Evolutionary conservation across 257 asterid genomes (phyloP).

Genomic region (Solanum corneliomulleri): DNA sequence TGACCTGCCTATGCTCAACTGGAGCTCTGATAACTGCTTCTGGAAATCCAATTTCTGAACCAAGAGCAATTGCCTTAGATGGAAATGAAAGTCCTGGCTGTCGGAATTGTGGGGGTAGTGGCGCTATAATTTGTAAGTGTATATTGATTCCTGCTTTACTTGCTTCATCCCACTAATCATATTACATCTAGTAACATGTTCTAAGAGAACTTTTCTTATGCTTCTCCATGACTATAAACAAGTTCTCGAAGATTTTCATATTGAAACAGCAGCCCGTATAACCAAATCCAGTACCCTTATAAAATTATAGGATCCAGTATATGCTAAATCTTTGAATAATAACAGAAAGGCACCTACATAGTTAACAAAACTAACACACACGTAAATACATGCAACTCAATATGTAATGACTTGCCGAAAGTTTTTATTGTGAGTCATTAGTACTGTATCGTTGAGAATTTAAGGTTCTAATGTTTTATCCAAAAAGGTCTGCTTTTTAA

Average conservation of each 20-base stretch:
- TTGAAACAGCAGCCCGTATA: neutral
- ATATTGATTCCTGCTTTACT: neutral
- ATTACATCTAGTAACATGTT: neutral
- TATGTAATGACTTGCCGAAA: neutral
- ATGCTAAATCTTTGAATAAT: neutral
- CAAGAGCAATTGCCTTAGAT: conserved; percentile 51
- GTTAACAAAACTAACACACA: neutral
- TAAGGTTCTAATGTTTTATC: neutral
- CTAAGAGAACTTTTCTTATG: neutral
- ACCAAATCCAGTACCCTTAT: neutral
- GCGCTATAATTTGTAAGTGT: conserved; percentile 79
- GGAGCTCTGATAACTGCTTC: conserved; percentile 41
- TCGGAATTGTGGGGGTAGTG: conserved; percentile 87
- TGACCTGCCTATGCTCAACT: conserved; percentile 67
- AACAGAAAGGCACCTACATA: neutral
- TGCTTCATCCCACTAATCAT: neutral
- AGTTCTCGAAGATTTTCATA: neutral
- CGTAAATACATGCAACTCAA: neutral
- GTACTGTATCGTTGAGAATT: neutral
- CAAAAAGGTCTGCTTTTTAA: neutral
- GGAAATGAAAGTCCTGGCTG: conserved; percentile 59
- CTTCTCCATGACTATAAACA: neutral
- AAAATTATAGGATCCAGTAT: neutral
- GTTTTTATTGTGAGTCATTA: neutral
- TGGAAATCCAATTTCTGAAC: conserved; percentile 20